phyloP scores from a whole-genome alignment of 2,329 filamentous ascomycete genomes.

The Exophiala lecanii-corni region DNA sequence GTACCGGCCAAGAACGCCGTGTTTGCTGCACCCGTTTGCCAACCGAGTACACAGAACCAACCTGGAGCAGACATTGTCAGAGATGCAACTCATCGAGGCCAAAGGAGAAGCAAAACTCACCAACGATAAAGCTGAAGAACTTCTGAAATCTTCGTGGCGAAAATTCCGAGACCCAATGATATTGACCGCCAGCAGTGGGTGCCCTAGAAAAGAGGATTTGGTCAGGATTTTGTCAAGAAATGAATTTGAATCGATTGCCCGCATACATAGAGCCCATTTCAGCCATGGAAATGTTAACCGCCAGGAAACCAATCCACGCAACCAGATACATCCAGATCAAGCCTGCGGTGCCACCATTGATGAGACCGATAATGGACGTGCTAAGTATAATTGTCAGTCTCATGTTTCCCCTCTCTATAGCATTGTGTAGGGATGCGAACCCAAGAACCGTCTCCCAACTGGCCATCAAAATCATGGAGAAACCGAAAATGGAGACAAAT shows the following conservation, averaged over 20 bases:
- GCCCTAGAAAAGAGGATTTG: conserved; percentile 27
- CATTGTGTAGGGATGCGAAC: conserved; percentile 24
- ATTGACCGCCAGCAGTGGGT: conserved; percentile 37
- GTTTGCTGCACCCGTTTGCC: conserved; percentile 28
- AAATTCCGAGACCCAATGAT: conserved; percentile 36
- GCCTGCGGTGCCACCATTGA: conserved; percentile 49
- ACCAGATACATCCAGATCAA: conserved; percentile 51
- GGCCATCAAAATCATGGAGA: conserved; percentile 37
- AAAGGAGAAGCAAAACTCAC: conserved; percentile 11
- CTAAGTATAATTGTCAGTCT: conserved; percentile 13
- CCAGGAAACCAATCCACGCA: conserved; percentile 43
- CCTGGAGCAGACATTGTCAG: conserved; percentile 17
- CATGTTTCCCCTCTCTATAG: background rate
- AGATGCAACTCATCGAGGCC: background rate
- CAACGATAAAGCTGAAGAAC: conserved; percentile 32
- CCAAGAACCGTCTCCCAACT: conserved; percentile 39
- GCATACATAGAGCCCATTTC: conserved; percentile 48
- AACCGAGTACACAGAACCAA: conserved; percentile 32
- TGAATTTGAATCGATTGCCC: no score
- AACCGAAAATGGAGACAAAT: conserved; percentile 38
- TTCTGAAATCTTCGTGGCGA: conserved; percentile 32
- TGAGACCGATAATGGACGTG: conserved; percentile 21
- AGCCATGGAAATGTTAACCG: conserved; percentile 42
- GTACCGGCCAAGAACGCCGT: conserved; percentile 40
- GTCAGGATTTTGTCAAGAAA: background rate